Conservation (phyloP, 2,329 filamentous ascomycete genomes). For the Apiospora marii region DNA sequence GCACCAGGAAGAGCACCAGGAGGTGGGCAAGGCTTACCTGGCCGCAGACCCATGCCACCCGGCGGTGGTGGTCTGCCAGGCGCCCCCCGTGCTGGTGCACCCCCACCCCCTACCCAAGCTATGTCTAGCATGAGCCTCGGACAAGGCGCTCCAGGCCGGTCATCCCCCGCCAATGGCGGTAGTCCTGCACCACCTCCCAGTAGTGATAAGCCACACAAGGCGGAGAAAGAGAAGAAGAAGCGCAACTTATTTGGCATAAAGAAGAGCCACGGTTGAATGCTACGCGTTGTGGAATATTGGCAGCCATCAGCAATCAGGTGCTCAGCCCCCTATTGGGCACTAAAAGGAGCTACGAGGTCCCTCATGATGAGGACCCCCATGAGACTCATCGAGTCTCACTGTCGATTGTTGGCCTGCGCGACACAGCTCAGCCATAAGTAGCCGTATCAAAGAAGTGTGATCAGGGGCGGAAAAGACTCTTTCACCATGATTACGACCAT, state of each 20-base stretch:
- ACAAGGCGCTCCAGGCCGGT: slow-evolving; percentile 31
- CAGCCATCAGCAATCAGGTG: not conserved
- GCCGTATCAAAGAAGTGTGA: not conserved
- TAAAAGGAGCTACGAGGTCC: not conserved
- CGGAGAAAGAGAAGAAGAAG: slow-evolving; percentile 67
- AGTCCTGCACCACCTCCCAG: slow-evolving; percentile 31
- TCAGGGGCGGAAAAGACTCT: not conserved
- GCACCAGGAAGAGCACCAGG: slow-evolving; percentile 38
- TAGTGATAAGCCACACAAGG: slow-evolving; percentile 54
- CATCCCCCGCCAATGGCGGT: slow-evolving; percentile 34
- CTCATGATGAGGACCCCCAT: not conserved
- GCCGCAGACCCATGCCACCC: slow-evolving; percentile 36
- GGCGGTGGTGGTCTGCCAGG: slow-evolving; percentile 45
- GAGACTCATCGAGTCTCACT: not conserved
- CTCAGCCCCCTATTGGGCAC: not conserved
- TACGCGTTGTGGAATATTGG: not conserved
- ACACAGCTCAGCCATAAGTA: not conserved
- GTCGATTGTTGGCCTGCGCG: not conserved
- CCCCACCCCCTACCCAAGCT: slow-evolving; percentile 61
- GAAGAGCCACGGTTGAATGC: slow-evolving; percentile 47
- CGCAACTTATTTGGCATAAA: slow-evolving; percentile 66
- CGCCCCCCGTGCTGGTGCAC: slow-evolving; percentile 45
- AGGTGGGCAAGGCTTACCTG: slow-evolving; percentile 40
- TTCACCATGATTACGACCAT: not conserved
- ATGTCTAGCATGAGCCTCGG: slow-evolving; percentile 64